Conservation (phyloP, 2,329 filamentous ascomycete species). For the Fusarium pseudonygamai region DNA sequence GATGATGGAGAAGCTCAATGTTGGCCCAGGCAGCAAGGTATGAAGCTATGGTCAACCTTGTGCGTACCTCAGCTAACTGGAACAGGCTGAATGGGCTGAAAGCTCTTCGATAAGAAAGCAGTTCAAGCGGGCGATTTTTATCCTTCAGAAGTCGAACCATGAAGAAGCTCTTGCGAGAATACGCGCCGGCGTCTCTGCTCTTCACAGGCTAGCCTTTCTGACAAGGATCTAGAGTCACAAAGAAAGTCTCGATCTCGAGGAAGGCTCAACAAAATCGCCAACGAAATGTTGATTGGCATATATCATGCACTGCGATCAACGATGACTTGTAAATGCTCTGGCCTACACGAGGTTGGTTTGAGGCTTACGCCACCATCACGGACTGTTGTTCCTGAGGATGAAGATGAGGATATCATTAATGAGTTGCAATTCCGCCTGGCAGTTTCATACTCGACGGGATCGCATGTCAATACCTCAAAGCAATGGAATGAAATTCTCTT, state of each 20-base stretch:
- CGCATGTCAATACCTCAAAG: accelerated
- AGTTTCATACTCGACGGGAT: background rate
- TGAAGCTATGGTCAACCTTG: accelerated
- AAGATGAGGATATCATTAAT: background rate
- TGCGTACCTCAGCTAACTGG: background rate
- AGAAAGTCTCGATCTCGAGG: background rate
- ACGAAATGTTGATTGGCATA: background rate
- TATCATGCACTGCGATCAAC: background rate
- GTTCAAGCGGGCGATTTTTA: background rate
- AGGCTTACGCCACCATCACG: background rate
- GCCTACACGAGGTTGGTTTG: background rate
- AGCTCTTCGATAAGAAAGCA: background rate
- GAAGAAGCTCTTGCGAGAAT: background rate
- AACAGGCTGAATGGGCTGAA: accelerated
- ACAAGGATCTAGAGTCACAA: background rate
- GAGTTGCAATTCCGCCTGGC: background rate
- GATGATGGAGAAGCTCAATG: background rate
- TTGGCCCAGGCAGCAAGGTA: background rate
- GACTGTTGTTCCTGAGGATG: background rate
- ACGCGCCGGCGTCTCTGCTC: background rate
- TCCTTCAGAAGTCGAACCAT: background rate
- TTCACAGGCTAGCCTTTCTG: background rate
- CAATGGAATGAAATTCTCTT: constrained; percentile 6
- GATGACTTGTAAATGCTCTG: background rate
- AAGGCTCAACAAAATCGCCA: background rate